phyloP scores from a whole-genome alignment of 768 basidiomycete genomes.

The Lactarius quietus region DNA sequence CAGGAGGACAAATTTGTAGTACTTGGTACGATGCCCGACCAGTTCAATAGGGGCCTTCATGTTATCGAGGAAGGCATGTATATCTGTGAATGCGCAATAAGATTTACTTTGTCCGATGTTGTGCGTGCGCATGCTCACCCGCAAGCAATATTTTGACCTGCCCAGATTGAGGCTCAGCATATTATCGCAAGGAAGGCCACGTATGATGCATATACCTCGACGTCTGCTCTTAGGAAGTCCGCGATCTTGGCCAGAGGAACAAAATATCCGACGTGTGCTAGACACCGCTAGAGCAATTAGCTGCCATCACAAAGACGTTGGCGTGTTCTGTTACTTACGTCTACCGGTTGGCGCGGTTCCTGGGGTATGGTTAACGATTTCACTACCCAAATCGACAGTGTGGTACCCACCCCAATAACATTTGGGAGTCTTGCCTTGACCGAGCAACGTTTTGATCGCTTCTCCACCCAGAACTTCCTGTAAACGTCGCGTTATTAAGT shows the following conservation, averaged over 20 bases:
- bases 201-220: slow-evolving; percentile 51
- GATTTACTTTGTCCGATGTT: not conserved
- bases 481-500: slow-evolving; percentile 80
- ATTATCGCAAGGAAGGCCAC: slow-evolving; percentile 26
- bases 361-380: slow-evolving; percentile 32
- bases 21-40: slow-evolving; percentile 81
- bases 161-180: slow-evolving; percentile 7
- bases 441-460: slow-evolving; percentile 71
- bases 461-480: slow-evolving; percentile 89
- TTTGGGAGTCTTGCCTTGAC: slow-evolving; percentile 71
- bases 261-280: slow-evolving; percentile 97
- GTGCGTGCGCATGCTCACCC: slow-evolving; percentile 40
- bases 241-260: slow-evolving; percentile 93
- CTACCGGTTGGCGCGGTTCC: slow-evolving; percentile 92
- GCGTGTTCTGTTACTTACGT: slow-evolving; percentile 52
- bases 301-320: not conserved
- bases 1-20: slow-evolving; percentile 80
- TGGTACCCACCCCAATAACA: slow-evolving; percentile 84
- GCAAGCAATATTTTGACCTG: slow-evolving; percentile 80
- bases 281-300: not conserved
- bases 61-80: slow-evolving; percentile 97
- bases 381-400: not conserved
- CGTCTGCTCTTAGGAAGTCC: slow-evolving; percentile 92
- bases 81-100: slow-evolving; percentile 46
- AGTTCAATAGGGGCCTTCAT: slow-evolving; percentile 93